These are phyloP conservation scores for Flaveria floridana DNA, from an alignment of 140 eudicot genomes.

Conservation along the genomic window DNA sequence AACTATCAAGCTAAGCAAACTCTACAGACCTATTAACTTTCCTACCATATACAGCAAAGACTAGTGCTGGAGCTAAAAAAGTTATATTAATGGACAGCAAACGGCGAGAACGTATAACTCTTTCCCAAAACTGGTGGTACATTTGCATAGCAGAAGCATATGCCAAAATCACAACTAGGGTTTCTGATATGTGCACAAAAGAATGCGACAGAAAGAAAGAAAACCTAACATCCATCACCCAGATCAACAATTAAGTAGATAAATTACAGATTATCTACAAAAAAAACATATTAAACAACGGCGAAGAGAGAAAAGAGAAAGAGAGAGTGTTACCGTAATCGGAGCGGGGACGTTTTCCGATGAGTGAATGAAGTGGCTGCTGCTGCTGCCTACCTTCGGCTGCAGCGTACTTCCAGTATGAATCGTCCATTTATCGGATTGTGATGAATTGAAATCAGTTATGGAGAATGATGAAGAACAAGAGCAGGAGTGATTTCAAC, in stretches of 20 bases:
- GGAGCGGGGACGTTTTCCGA: conserved; percentile 57
- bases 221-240: neutral
- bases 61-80: no score
- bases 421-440: conserved; percentile 42
- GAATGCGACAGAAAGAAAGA: neutral
- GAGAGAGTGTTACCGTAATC: conserved; percentile 47
- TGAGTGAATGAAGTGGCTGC: conserved; percentile 27
- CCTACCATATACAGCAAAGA: neutral
- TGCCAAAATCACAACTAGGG: no score
- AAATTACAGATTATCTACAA: neutral
- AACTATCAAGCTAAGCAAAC: neutral
- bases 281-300: neutral
- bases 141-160: no score
- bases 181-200: neutral
- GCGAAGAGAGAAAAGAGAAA: neutral
- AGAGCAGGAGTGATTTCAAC: neutral
- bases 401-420: conserved; percentile 63
- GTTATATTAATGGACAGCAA: no score
- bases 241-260: neutral
- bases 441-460: neutral
- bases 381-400: conserved; percentile 46
- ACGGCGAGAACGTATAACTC: neutral
- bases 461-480: conserved; percentile 10
- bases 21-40: neutral
- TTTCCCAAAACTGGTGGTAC: neutral